Conservation (phyloP, 306 rosid species). For the Oemleria cerasiformis region DNA sequence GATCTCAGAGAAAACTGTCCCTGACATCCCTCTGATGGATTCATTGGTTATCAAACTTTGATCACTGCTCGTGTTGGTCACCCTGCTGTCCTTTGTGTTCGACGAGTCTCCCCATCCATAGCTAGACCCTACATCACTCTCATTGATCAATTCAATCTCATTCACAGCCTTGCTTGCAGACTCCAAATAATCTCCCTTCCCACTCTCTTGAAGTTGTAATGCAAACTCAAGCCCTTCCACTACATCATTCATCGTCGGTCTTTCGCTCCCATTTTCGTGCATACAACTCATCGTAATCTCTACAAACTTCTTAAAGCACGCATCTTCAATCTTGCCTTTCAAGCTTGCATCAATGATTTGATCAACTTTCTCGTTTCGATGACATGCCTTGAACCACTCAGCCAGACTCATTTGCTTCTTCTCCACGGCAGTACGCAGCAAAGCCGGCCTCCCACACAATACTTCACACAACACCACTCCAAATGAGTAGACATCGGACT, state of each 20-base stretch:
- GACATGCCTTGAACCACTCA: slow-evolving; percentile 6
- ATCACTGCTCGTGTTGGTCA: slow-evolving; percentile 3
- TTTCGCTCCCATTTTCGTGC: slow-evolving; percentile 21
- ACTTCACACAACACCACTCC: slow-evolving; percentile 28
- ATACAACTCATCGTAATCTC: slow-evolving; percentile 20
- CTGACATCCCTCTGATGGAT: not conserved
- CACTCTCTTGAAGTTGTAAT: slow-evolving; percentile 23
- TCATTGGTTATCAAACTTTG: not conserved
- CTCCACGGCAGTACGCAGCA: not conserved
- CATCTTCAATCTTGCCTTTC: slow-evolving; percentile 12
- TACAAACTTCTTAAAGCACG: slow-evolving; percentile 15
- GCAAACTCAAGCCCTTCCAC: slow-evolving; percentile 27
- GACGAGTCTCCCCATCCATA: slow-evolving; percentile 1
- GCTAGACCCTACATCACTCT: not conserved
- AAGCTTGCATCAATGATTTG: slow-evolving; percentile 18
- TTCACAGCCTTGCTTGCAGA: not conserved
- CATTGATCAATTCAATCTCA: not conserved
- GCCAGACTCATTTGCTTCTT: slow-evolving; percentile 18
- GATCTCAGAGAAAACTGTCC: slow-evolving; percentile 19
- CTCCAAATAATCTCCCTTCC: not conserved
- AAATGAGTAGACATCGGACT: slow-evolving; percentile 31
- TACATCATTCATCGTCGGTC: slow-evolving; percentile 34
- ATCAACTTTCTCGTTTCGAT: slow-evolving; percentile 1
- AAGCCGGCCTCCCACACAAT: slow-evolving; percentile 23
- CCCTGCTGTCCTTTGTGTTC: not conserved